These are phyloP conservation scores for Ustilago cynodontis DNA, from an alignment of 1,284 basidiomycete species.

Conservation along the genomic window DNA sequence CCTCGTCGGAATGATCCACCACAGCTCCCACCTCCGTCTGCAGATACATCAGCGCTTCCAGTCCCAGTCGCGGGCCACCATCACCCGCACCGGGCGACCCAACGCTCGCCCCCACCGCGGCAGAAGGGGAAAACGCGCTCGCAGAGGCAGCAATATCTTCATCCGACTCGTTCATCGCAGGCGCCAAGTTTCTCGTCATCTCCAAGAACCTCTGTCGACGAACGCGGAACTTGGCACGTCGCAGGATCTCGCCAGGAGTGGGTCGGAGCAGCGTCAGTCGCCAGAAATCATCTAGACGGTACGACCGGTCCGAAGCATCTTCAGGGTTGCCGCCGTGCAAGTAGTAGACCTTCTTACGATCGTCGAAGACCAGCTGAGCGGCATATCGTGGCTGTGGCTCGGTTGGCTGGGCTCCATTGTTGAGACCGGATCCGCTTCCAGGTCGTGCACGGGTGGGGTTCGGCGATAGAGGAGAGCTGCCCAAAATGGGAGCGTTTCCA, in stretches of 20 bases:
- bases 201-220: slow-evolving; percentile 68
- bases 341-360: slow-evolving; percentile 64
- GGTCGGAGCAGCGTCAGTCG: slow-evolving; percentile 62
- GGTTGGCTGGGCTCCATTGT: slow-evolving; percentile 8
- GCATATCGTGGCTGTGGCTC: slow-evolving; percentile 63
- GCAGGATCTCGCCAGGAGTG: slow-evolving; percentile 65
- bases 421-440: slow-evolving; percentile 10
- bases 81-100: slow-evolving; percentile 8
- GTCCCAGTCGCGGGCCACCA: slow-evolving; percentile 41
- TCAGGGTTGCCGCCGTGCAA: slow-evolving; percentile 70
- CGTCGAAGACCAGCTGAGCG: slow-evolving; percentile 69
- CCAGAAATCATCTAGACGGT: slow-evolving; percentile 69
- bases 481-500: not conserved
- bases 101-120: not conserved
- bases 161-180: slow-evolving; percentile 33
- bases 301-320: slow-evolving; percentile 29
- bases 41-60: slow-evolving; percentile 69
- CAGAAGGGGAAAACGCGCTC: not conserved
- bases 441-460: not conserved
- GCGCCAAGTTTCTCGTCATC: slow-evolving; percentile 49
- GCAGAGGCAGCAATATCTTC: slow-evolving; percentile 21
- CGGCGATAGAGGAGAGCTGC: slow-evolving; percentile 4
- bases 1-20: slow-evolving; percentile 65
- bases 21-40: slow-evolving; percentile 69
- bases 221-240: slow-evolving; percentile 67